Evolutionary conservation across 2,329 filamentous ascomycete species (phyloP), one percentile per base, ranked within the genome.

Genomic region (Epichloe sibirici): DNA sequence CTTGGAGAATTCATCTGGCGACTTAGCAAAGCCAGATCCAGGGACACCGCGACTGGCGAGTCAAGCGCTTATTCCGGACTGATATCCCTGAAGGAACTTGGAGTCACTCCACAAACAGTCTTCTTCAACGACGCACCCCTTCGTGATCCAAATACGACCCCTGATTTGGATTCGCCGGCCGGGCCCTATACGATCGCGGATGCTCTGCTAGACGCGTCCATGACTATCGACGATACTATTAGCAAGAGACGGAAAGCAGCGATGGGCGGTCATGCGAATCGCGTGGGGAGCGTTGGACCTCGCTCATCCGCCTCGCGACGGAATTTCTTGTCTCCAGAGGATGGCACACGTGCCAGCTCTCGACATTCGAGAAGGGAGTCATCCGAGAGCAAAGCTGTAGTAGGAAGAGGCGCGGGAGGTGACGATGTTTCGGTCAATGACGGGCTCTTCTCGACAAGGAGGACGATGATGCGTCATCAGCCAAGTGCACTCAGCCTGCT

Each of bases 1-100:
- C 74, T 98, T 11, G 78, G 88, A 53, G 90, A 96, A 63, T 97
- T 95, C 62, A 88, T 98, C 42, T 95, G 88, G 87, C 82, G 88
- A 40, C 77, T 93, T 7, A 86, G 86, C 48, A 81, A 83, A 60
- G 83, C 87, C 56, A 87, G 83, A 62, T 72, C 78, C 9, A 79
- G 83, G 31, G 75, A 79, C 43, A 60, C 69, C 3, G 61, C 63
- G 1, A 61, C 62, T 3, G 62, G 63, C 57, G 63, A 73, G 55
- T 52, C 66, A 58, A 66, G 61, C 15, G 64, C 61, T 38, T 56
- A 60, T 8, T 62, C 58, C 2, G 66, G 65, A 1, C 56, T 95
- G 12, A 77, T 97, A 6, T 77, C 83, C 1, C 70, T 97, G 25
- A 85, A 86, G 57, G 83, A 82, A 42, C 72, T 95, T 49, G 82